Base-by-base conservation (phyloP, 176 grass and related monocot species). In the Phyllostachys edulis region DNA sequence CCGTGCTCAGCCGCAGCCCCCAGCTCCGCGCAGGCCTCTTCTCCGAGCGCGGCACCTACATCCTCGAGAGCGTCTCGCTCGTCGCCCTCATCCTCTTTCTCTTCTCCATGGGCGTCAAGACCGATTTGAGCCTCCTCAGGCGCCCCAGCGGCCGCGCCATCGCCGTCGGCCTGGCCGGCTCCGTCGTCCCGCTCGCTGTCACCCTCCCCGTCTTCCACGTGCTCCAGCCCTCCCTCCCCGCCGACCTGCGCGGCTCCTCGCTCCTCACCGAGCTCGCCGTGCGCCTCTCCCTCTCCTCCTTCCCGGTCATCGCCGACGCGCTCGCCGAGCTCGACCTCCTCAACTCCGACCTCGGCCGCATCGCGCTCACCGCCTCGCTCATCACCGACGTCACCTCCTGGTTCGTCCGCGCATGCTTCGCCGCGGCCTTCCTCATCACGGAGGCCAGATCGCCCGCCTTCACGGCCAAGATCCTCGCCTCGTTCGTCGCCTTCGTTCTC, bases 281-380 rank as follows among this genome's bases (percentile, higher is more conserved):
- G 0, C 86, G 92, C 41, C 90, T 94, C 7, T 94, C 92, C 0
- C 80, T 97, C n/a, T 85, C 94, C 4, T 94, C 94, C 4, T 97
- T 92, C 57, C 88, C 92, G 0, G 94, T 97, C 55, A 67, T 94
- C n/a, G 83, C 90, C 12, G 83, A 92, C 71, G 83, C 86, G 73
- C 88, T 97, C 23, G 81, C 73, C 17, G 92, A 97, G 83, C 90
- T 94, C 38, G 84, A 80, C 54, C 90, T 97, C 27, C 88, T 97
- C 73, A 97, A 90, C 90, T 90, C 94, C 27, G 94, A 97, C 75
- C 94, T 97, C 16, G 90, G 94, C 37, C 94, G 88, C 84, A 82
- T 94, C 74, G 94, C 86, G 71, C 81, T 97, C 34, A 88, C 88
- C 0, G 92, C 88, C 13, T 90, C 94, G 0, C 90, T 97, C 37